Base-by-base conservation (phyloP, 805 yeast genomes). In the Spencermartinsiella europaea region DNA sequence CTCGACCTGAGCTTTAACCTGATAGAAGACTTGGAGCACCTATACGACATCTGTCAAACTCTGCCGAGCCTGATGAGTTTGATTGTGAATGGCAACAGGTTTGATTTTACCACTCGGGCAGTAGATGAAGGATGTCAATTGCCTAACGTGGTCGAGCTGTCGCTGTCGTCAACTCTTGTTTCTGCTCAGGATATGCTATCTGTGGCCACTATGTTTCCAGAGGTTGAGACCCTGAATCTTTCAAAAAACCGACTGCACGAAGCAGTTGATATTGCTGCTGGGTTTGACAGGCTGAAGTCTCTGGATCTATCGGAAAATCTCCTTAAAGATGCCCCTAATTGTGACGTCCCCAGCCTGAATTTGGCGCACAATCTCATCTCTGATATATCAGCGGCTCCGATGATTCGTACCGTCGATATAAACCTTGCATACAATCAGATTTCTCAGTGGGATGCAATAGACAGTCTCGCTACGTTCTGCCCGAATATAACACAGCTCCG, bases 1-100 rank as follows among this genome's bases (percentile, higher is more conserved):
- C 65, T 88, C 34, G 86, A 84, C 61, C 53, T 88, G 41, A 73
- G 87, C 10, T 76, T 65, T 58, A 83, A 86, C 59, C 62, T 84
- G 40, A 61, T 86, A 35, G 57, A 59, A 17, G 64, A 70, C 44
- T 57, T 80, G 48, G 45, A 57, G 0, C 65, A 61, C 1, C 57
- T 83, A 0, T 56, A 70, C 43, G 51, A 56, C 1, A 61, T 82
- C 12, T 48, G 74, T 0, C 45, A 53, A 2, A 47, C 55, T 2
- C 50, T 81, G 27, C 69, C 73, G 0, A 47, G 50, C 0, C 51
- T 87, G 4, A 48, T 55, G 19, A 58, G 60, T 1, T 52, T 86
- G 27, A 70, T 74, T 36, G 54, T 85, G 38, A 80, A 78, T 34
- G 70, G 70, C 10, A 68, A 68, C 44, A 54, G 70, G 28, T 54